Base-by-base conservation (phyloP, 2,329 filamentous ascomycete genomes). In the Sordariomycetes sp. region DNA sequence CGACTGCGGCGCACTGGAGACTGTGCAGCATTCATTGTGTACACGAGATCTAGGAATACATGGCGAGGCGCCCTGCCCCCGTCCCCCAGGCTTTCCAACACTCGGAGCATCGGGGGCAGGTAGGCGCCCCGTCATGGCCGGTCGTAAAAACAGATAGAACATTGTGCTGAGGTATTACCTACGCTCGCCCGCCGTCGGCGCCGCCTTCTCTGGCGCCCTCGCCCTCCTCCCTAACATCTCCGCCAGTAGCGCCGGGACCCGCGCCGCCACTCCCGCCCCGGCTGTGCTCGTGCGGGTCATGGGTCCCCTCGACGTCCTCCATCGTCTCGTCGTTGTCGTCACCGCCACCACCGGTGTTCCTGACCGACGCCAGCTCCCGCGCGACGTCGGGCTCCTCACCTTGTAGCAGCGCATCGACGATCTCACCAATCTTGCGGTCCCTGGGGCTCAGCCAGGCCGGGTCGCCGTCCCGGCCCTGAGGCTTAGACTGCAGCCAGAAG, bases 101-200 rank as follows among this genome's bases (percentile, higher is more conserved):
- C 32, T 20, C 22, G 34, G 32, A 52, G 25, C 32, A 39, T 15
- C 32, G 12, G 32, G 55, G 32, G 48, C 15, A 56, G 45, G 50
- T 50, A 50, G 24, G 12, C 45, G 45, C 45, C 45, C 45, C 45
- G 45, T 22, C 45, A 50, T 50, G 45, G 45, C 45, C 45, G 22
- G 12, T 50, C 22, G n/a, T 24, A 50, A 50, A 42, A n/a, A 45
- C 25, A 48, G 35, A 36, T 15, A 51, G 54, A 45, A 45, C 54
- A 28, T 25, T 32, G 39, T 56, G 36, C 32, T 32, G 15, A 56
- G 54, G 39, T 50, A 50, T 67, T 60, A 99, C 95, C 92, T 97
- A 99, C 94, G 92, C 94, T 96, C 94, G 85, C 75, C 89, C 95
- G 67, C 95, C 94, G 74, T 97, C 94, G 64, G 90, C 90, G 69